phyloP scores from a whole-genome alignment of 139 green algal species.

The Micractinium sp. region DNA sequence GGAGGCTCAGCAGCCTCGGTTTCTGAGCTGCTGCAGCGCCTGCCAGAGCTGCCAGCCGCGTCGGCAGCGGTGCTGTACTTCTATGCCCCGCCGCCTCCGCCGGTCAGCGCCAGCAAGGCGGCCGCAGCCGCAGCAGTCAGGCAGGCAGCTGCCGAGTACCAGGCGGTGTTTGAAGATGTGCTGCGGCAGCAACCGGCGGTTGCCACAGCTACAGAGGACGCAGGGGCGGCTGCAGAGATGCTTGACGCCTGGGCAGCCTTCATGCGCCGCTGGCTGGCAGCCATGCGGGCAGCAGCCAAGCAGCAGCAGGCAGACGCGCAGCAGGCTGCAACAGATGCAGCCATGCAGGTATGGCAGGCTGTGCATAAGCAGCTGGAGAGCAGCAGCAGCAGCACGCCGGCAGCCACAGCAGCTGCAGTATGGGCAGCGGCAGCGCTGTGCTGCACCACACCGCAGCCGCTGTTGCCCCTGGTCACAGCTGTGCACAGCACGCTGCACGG shows the following conservation, averaged over 20 bases:
- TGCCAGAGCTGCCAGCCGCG: constrained; percentile 21
- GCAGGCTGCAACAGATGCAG: not conserved
- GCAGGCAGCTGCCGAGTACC: constrained; percentile 27
- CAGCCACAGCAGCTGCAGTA: not conserved
- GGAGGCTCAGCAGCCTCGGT: constrained; percentile 3
- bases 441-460: not conserved
- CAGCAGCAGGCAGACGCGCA: not conserved
- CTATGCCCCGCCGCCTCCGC: constrained; percentile 12
- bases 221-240: not conserved
- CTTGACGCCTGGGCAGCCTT: constrained; percentile 28
- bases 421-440: constrained; percentile 34
- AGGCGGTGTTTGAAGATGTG: constrained; percentile 11
- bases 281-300: not conserved
- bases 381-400: not conserved
- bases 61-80: constrained; percentile 17
- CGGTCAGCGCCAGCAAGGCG: not conserved
- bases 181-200: not conserved
- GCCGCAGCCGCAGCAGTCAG: not conserved
- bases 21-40: constrained; percentile 8
- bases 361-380: not conserved
- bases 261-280: constrained; percentile 32
- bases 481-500: not conserved
- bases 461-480: constrained; percentile 1
- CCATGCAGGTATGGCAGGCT: constrained; percentile 23
- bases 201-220: not conserved